A percentile compares a stretch with the other conserved stretches of the same genome.
phyloP scores from a whole-genome alignment of 345 rosid genomes.

The Moricandia arvensis region DNA sequence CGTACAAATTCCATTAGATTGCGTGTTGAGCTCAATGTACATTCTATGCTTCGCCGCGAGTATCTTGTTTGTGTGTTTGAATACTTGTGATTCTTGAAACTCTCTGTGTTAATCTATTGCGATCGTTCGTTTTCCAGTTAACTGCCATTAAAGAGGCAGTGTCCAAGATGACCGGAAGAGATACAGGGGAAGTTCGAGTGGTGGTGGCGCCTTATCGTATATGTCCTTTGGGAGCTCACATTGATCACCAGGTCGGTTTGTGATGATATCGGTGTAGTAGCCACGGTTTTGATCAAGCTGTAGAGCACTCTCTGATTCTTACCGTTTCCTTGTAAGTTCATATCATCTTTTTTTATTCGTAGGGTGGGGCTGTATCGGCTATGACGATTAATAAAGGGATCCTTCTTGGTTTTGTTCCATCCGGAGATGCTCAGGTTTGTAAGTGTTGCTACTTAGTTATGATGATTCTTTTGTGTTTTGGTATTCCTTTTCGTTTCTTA shows the following conservation, averaged over 20 bases:
- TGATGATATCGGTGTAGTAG: not conserved
- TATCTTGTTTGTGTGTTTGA: not conserved
- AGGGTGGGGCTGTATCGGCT: conserved; percentile 93
- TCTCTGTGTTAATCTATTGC: not conserved
- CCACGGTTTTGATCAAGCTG: conserved; percentile 6
- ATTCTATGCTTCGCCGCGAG: not conserved
- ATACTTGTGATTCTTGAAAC: not conserved
- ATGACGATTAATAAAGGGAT: conserved; percentile 89
- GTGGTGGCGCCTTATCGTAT: conserved; percentile 88
- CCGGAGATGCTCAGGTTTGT: conserved; percentile 57
- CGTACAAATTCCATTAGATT: not conserved
- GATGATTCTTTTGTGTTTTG: conserved; percentile 9
- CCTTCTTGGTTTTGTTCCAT: conserved; percentile 82
- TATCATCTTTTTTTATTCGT: conserved; percentile 25
- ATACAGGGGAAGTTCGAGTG: conserved; percentile 54
- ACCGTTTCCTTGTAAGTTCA: not conserved
- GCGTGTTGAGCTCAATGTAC: conserved; percentile 3
- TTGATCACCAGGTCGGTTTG: conserved; percentile 82
- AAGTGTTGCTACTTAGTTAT: not conserved
- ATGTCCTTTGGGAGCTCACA: conserved; percentile 95
- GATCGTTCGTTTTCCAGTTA: conserved; percentile 43
- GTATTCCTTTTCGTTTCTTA: not conserved
- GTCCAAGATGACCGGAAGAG: conserved; percentile 59
- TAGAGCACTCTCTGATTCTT: too few species aligned
- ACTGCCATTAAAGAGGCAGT: conserved; percentile 42